Base-by-base conservation (phyloP, 441 rosid genomes). In the Croton laevigatus region DNA sequence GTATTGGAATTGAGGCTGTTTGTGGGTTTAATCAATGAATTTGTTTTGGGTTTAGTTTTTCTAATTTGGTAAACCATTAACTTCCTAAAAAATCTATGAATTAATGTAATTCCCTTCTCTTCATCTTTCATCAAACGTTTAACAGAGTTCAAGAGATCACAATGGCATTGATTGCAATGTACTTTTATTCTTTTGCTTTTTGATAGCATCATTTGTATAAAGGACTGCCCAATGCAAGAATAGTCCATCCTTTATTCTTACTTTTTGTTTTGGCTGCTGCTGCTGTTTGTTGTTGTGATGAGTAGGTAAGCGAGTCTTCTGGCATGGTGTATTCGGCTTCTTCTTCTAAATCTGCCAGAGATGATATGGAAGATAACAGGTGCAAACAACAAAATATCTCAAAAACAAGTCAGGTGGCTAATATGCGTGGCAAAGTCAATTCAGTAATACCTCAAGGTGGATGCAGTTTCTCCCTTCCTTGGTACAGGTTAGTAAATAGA, bases 401-500 rank as follows among this genome's bases (percentile, higher is more conserved):
- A 11, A 74, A 59, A 63, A 54, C 72, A 20, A 60, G 69, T 42
- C 78, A 65, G 58, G 70, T 62, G 65, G 49, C 80, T 72, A 73
- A 58, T 75, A 52, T 36, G 67, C 62, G 8, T 63, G 62, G 71
- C 23, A 17, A 63, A 54, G 42, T 71, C 65, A 78, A 60, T 75
- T 75, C 76, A 20, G 57, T 73, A 54, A 65, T 62, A 62, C 62
- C 77, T 76, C 84, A 67, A 13, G 71, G 70, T 68, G 85, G 90
- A 73, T 76, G 62, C 66, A 72, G 72, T 73, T 80, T 77, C 81
- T 82, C 82, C 7, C 86, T 83, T 51, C 84, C 89, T 46, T 80
- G 87, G 87, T 78, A 77, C 71, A 89, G 91, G 95, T 87, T 66
- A 81, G 91, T 86, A 32, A 60, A 22, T 36, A 54, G 10, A 48